Evolutionary conservation across 2,329 filamentous ascomycete species (phyloP), one percentile per base, ranked within the genome.

Genomic region (Chrysosporium queenslandicum): DNA sequence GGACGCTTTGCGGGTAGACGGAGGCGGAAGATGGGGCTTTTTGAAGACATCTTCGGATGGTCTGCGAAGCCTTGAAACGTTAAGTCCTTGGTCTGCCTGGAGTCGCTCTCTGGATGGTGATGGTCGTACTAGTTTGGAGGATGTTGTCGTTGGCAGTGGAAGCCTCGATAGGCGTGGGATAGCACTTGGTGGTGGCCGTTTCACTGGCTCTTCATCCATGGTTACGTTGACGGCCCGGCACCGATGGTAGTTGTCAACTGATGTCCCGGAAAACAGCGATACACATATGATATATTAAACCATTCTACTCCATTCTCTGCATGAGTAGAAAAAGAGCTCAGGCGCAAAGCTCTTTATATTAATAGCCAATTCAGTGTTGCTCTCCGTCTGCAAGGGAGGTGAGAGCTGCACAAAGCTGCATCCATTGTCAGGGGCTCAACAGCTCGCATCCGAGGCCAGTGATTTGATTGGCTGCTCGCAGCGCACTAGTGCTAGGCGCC

Each of bases 101-200:
- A 76, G 62, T 55, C 69, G 71, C 32, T 77, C 76, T 58, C 68
- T 68, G 7, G 75, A 77, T 6, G 66, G 71, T 46, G 74, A 69
- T 14, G 74, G 66, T 48, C 71, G 72, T 51, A 77, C 61, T 29
- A 71, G 66, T 54, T 66, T 69, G 32, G 67, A 60, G 37, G 61
- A 58, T 39, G 68, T 66, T 40, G 70, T 54, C 27, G 66, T 70
- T 21, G 72, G 76, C 55, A 79, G 67, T 11, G 78, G 78, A 43
- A 81, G 67, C 58, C 74, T 73, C 20, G 77, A 80, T 40, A 63
- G 70, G 41, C 77, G 71, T 54, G 78, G 77, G 47, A 80, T 70
- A 30, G 64, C 64, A 53, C 66, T 71, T 23, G 64, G 52, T 14
- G 59, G 63, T 36, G 61, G 64, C 27, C 53, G 55, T 37, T 59